Percentiles rank a stretch among this genome's conserved stretches.
phyloP scores from a whole-genome alignment of 78 protist species.

The Cavenderia fasciculata region DNA sequence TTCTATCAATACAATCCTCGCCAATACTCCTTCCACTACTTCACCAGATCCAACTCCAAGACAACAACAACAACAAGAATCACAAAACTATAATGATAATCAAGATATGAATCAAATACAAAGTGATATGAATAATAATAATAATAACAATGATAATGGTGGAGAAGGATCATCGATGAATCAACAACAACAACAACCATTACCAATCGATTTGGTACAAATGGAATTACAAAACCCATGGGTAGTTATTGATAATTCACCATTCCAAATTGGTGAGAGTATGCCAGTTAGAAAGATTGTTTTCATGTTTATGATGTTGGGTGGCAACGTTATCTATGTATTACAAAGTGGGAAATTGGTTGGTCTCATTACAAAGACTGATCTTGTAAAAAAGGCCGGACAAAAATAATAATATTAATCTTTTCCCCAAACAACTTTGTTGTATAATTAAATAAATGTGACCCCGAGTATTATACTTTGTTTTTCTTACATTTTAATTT shows the following conservation, averaged over 20 bases:
- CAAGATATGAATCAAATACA: background rate
- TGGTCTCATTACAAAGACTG: slow-evolving; percentile 25
- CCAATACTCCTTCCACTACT: too few relatives aligned
- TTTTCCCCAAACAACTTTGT: too few relatives aligned
- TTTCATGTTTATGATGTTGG: slow-evolving; percentile 67
- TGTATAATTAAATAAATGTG: too few relatives aligned
- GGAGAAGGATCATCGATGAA: background rate
- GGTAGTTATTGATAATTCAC: slow-evolving; percentile 55
- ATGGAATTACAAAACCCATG: slow-evolving; percentile 75
- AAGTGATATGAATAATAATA: background rate
- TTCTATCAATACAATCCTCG: too few relatives aligned
- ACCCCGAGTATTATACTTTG: too few relatives aligned
- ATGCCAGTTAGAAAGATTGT: slow-evolving; percentile 70
- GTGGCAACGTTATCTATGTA: slow-evolving; percentile 42
- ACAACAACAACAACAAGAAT: background rate
- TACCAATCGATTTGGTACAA: slow-evolving; percentile 41
- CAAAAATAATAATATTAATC: too few relatives aligned
- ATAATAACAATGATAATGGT: background rate
- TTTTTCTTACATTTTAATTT: too few relatives aligned
- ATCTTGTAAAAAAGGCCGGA: slow-evolving; percentile 3
- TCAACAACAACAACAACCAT: background rate
- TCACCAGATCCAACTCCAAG: background rate
- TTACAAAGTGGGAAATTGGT: slow-evolving; percentile 17
- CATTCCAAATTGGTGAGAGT: slow-evolving; percentile 22
- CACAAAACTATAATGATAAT: background rate